A percentile compares a stretch with the other conserved stretches of the same genome.
phyloP scores from a whole-genome alignment of 768 basidiomycete genomes.

The Amylocystis lapponica region DNA sequence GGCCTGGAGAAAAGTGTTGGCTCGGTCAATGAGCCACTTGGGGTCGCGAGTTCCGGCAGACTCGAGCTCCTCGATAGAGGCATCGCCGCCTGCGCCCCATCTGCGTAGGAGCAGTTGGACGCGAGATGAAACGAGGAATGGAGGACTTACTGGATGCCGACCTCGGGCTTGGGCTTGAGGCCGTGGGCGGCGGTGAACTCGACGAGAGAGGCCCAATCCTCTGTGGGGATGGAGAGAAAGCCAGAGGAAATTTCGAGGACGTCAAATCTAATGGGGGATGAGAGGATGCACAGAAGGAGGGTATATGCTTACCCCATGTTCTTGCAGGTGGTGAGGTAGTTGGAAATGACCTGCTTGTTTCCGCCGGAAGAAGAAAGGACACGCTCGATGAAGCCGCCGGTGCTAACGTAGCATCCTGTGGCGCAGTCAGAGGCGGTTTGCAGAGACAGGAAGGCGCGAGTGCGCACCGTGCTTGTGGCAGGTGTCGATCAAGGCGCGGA shows the following conservation, averaged over 20 bases:
- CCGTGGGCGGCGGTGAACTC: constrained; percentile 34
- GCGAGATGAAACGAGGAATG: background rate
- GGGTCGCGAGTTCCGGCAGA: constrained; percentile 34
- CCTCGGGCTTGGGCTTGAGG: constrained; percentile 39
- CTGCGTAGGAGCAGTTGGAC: constrained; percentile 2
- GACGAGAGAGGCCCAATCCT: constrained; percentile 37
- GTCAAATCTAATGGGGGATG: constrained; percentile 28
- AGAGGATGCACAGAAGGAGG: background rate
- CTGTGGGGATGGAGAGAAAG: constrained; percentile 40
- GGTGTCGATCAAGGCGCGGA: constrained; percentile 33
- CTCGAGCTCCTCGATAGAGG: constrained; percentile 33
- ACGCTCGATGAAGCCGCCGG: constrained; percentile 37
- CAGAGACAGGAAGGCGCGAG: background rate
- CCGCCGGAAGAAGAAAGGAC: constrained; percentile 31
- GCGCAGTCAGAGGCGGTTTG: background rate
- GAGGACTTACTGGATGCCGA: constrained; percentile 31
- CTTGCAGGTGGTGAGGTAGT: constrained; percentile 32
- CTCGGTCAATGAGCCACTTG: constrained; percentile 36
- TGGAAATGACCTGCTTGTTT: constrained; percentile 26
- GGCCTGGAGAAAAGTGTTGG: constrained; percentile 34
- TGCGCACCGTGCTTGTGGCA: constrained; percentile 32
- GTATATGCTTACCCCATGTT: constrained; percentile 30
- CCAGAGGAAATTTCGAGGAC: constrained; percentile 40
- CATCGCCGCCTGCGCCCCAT: constrained; percentile 41
- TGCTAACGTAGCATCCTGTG: constrained; percentile 33